These are phyloP conservation scores for Populus euphratica DNA, from an alignment of 345 rosid genomes.

Conservation along the genomic window DNA sequence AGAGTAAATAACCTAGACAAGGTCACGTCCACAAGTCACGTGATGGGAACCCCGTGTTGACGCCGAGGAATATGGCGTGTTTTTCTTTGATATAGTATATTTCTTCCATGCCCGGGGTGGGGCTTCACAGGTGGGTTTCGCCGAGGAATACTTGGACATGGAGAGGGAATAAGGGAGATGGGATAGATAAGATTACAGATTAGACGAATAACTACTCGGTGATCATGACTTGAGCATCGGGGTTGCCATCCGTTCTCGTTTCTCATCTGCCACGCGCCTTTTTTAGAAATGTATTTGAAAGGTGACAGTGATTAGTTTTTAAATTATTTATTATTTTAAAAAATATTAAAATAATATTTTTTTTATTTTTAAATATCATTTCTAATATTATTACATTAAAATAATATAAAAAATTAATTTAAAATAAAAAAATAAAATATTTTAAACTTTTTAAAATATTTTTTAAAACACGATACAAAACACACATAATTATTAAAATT, in stretches of 20 bases:
- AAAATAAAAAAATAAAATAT: too few relatives aligned
- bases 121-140: slow-evolving; percentile 40
- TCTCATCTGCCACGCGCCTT: slow-evolving; percentile 14
- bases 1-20: slow-evolving; percentile 35
- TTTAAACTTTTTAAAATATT: too few relatives aligned
- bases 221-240: slow-evolving; percentile 18
- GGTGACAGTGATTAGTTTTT: rapidly evolving
- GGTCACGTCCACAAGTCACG: slow-evolving; percentile 52
- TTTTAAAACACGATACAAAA: rapidly evolving
- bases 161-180: slow-evolving; percentile 60
- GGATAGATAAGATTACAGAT: slow-evolving; percentile 25
- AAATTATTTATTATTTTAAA: too few relatives aligned
- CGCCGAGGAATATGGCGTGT: slow-evolving; percentile 66
- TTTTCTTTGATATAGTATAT: background rate
- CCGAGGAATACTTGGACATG: slow-evolving; percentile 44
- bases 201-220: slow-evolving; percentile 55
- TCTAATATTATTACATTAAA: rapidly evolving
- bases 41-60: slow-evolving; percentile 49
- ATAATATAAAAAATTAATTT: too few relatives aligned
- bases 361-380: too few relatives aligned
- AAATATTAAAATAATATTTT: too few relatives aligned
- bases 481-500: rapidly evolving
- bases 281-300: background rate
- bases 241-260: background rate
- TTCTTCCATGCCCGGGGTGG: slow-evolving; percentile 30